These are phyloP conservation scores for Cetraspora pellucida DNA, from an alignment of 192 early-diverging fungal species.

Conservation along the genomic window DNA sequence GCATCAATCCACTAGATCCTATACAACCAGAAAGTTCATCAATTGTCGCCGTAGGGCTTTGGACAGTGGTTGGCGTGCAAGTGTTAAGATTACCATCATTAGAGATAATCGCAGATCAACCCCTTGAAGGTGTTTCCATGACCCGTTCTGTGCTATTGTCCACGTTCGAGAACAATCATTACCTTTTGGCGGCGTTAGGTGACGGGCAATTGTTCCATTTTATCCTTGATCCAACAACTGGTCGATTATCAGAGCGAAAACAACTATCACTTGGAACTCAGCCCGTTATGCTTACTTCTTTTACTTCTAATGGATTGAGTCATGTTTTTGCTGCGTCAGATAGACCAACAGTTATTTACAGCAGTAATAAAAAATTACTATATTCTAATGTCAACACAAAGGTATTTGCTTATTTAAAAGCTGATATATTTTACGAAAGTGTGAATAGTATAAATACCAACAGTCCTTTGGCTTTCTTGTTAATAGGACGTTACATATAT, in stretches of 20 bases:
- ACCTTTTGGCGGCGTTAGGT: slow-evolving; percentile 78
- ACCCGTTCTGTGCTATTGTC: slow-evolving; percentile 71
- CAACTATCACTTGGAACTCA: slow-evolving; percentile 76
- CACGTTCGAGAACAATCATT: slow-evolving; percentile 64
- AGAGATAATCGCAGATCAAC: slow-evolving; percentile 43
- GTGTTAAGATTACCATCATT: slow-evolving; percentile 65
- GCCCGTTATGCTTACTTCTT: slow-evolving; percentile 63
- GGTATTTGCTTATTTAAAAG: slow-evolving; percentile 38
- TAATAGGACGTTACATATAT: slow-evolving; percentile 62
- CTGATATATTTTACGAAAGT: background rate
- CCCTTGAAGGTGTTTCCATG: slow-evolving; percentile 57
- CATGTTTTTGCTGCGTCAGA: slow-evolving; percentile 84
- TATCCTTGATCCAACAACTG: slow-evolving; percentile 48
- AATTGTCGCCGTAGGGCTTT: slow-evolving; percentile 73
- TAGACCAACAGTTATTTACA: slow-evolving; percentile 79
- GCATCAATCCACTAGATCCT: slow-evolving; percentile 55
- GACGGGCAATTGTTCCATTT: slow-evolving; percentile 86
- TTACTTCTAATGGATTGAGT: slow-evolving; percentile 45
- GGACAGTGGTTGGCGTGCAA: slow-evolving; percentile 66
- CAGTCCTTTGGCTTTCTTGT: background rate
- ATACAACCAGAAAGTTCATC: slow-evolving; percentile 35
- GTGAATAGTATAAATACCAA: background rate
- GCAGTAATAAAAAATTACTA: slow-evolving; percentile 65
- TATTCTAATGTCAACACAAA: slow-evolving; percentile 86
- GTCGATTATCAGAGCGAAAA: slow-evolving; percentile 53